Conservation (phyloP, 2,329 filamentous ascomycete species). For the Emergomyces pasteurianus region DNA sequence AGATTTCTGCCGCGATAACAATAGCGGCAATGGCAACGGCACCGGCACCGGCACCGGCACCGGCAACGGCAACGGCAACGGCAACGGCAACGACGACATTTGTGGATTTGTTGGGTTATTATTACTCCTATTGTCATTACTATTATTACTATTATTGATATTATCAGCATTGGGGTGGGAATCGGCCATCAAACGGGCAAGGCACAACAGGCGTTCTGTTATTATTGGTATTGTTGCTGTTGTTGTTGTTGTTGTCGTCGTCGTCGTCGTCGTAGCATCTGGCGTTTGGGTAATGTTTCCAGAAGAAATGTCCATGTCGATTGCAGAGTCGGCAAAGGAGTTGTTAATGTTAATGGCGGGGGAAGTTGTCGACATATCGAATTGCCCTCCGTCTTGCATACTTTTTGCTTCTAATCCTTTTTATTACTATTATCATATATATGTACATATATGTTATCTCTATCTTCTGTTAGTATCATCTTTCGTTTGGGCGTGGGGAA, state of each 20-base stretch:
- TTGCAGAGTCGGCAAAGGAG: constrained; percentile 18
- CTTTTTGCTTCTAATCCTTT: background rate
- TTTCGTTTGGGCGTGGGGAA: background rate
- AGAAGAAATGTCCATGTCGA: constrained; percentile 13
- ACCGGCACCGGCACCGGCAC: background rate
- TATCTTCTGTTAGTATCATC: background rate
- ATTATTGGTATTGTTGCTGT: constrained; percentile 9
- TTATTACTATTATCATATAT: background rate
- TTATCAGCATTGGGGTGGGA: background rate
- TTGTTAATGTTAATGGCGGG: constrained; percentile 2
- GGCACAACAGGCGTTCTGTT: constrained; percentile 23
- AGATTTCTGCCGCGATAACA: background rate
- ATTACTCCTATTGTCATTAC: background rate
- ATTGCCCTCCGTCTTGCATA: background rate
- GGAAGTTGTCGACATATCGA: background rate
- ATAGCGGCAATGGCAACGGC: background rate
- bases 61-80: no score
- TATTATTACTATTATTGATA: background rate
- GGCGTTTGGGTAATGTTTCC: constrained; percentile 6
- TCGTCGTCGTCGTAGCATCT: constrained; percentile 13
- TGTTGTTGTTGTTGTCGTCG: constrained; percentile 9
- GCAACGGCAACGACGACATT: background rate
- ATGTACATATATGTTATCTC: background rate
- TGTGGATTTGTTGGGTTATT: background rate
- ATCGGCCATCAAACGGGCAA: constrained; percentile 21